These are phyloP conservation scores for Dendrobium officinale DNA, from an alignment of 106 monocot genomes.

Conservation along the genomic window DNA sequence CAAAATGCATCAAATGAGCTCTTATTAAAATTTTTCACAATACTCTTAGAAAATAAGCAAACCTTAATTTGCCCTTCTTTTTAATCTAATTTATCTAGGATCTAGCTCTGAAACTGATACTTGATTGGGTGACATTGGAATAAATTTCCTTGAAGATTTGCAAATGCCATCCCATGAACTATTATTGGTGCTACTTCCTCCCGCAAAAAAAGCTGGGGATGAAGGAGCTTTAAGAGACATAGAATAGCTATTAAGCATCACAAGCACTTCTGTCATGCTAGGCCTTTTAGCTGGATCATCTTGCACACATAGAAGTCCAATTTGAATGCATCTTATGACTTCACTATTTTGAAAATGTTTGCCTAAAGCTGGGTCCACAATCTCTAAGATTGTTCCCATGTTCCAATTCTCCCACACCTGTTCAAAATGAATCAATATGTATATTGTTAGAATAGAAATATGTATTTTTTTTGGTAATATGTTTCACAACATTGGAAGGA, in stretches of 20 bases:
- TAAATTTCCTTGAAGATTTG: too few relatives aligned
- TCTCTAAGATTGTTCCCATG: background rate
- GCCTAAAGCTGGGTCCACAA: background rate
- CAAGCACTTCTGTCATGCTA: slow-evolving; percentile 6
- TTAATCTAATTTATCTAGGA: too few relatives aligned
- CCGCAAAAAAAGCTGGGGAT: slow-evolving; percentile 1
- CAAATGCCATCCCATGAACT: too few relatives aligned
- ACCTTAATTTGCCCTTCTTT: too few relatives aligned
- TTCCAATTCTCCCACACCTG: background rate
- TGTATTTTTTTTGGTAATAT: background rate
- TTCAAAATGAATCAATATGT: background rate
- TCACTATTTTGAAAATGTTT: background rate
- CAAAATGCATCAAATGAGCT: too few relatives aligned
- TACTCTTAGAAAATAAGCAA: too few relatives aligned
- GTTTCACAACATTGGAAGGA: background rate
- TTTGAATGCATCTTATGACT: slow-evolving; percentile 7
- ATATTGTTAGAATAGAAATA: background rate
- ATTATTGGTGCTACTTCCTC: background rate
- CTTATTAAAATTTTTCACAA: too few relatives aligned
- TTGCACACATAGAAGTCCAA: slow-evolving; percentile 27
- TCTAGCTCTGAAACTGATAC: too few relatives aligned
- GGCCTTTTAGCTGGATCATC: slow-evolving; percentile 19
- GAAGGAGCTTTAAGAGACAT: slow-evolving; percentile 10
- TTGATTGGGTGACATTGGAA: too few relatives aligned
- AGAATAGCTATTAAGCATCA: slow-evolving; percentile 17